These are phyloP conservation scores for Aristolochia californica DNA, from an alignment of 164 flowering plant genomes.

Conservation along the genomic window DNA sequence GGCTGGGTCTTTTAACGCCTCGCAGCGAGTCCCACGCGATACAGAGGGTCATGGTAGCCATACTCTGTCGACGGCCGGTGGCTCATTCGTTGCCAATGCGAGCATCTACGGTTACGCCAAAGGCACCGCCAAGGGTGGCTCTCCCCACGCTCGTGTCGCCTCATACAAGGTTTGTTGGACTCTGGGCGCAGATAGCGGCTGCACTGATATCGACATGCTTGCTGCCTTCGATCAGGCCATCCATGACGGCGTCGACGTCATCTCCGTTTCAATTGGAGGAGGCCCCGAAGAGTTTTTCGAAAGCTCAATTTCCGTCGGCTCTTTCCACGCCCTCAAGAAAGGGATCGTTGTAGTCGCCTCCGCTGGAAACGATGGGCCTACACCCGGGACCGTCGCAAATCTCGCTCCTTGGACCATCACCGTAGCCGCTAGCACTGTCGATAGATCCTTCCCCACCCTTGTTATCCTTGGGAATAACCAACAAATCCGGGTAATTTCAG, in stretches of 20 bases:
- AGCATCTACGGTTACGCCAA: conserved; percentile 40
- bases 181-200: conserved; percentile 12
- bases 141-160: conserved; percentile 54
- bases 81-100: conserved; percentile 43
- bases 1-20: neutral
- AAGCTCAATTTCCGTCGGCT: conserved; percentile 44
- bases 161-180: conserved; percentile 44
- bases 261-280: conserved; percentile 38
- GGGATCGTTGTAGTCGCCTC: conserved; percentile 49
- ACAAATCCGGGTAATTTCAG: conserved; percentile 15
- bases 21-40: conserved; percentile 34
- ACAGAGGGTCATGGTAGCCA: conserved; percentile 46
- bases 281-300: conserved; percentile 20
- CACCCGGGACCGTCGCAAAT: conserved; percentile 40
- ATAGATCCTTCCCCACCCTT: conserved; percentile 31
- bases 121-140: conserved; percentile 66
- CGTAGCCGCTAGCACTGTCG: conserved; percentile 61
- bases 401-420: conserved; percentile 61
- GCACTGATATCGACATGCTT: conserved; percentile 38
- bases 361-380: too few species aligned
- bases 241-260: conserved; percentile 43
- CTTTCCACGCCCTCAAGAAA: conserved; percentile 53
- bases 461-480: conserved; percentile 34
- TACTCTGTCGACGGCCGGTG: conserved; percentile 65
- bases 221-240: conserved; percentile 52